These are phyloP conservation scores for Combretum micranthum DNA, from an alignment of 345 rosid species.

Conservation along the genomic window DNA sequence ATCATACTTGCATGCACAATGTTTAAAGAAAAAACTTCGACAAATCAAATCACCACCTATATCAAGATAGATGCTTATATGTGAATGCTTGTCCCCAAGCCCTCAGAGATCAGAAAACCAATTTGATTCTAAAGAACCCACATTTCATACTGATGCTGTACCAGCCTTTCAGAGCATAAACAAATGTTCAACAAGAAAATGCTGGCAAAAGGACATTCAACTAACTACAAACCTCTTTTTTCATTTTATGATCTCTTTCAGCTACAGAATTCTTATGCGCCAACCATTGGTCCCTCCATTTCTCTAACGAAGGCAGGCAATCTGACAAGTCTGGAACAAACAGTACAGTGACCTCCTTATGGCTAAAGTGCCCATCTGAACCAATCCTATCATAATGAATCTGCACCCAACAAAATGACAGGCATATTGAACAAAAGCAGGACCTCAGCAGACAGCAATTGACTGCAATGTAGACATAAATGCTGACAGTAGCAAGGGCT, in stretches of 20 bases:
- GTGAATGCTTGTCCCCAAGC: too few species aligned
- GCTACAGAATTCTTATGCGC: slow-evolving; percentile 63
- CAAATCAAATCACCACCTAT: too few species aligned
- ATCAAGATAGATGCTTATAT: too few species aligned
- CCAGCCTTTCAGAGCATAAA: too few species aligned
- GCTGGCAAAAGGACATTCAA: background rate
- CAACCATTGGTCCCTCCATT: slow-evolving; percentile 79
- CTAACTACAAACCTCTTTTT: slow-evolving; percentile 26
- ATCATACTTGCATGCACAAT: too few species aligned
- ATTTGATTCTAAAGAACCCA: too few species aligned
- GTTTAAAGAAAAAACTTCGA: too few species aligned
- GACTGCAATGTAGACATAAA: too few species aligned
- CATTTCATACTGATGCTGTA: too few species aligned
- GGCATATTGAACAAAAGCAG: slow-evolving; percentile 1
- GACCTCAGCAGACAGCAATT: background rate
- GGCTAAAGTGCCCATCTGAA: slow-evolving; percentile 73
- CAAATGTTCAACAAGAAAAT: background rate
- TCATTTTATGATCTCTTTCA: slow-evolving; percentile 55
- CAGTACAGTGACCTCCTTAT: slow-evolving; percentile 80
- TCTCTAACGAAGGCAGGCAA: slow-evolving; percentile 77
- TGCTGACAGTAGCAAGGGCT: too few species aligned
- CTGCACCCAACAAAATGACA: slow-evolving; percentile 24
- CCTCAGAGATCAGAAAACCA: too few species aligned
- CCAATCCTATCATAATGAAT: slow-evolving; percentile 92
- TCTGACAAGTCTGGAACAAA: slow-evolving; percentile 91